Evolutionary conservation across 2,329 filamentous ascomycete species (phyloP), one percentile per base, ranked within the genome.

Genomic region (Helotiales sp.): DNA sequence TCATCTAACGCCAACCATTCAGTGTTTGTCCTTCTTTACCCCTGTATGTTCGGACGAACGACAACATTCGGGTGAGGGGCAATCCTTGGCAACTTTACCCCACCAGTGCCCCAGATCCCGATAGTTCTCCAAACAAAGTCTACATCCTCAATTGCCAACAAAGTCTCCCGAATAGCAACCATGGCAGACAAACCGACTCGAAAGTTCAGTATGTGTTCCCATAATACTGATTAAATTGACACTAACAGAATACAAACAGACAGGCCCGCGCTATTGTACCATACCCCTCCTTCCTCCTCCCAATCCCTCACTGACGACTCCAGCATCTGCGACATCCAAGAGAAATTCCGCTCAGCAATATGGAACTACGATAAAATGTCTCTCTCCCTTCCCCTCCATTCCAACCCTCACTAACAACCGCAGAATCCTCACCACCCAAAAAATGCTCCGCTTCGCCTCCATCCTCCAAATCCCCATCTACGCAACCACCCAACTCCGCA

Each of bases 311-410:
- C 36, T 55, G 17, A 50, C 50, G 31, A 40, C 33, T 17, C 30
- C 50, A 97, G 93, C 69, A 84, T 98, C 71, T 98, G 93, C 77
- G 93, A 98, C 71, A 81, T 98, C 63, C 93, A 98, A 77, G 93
- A 97, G 66, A 96, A 92, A 74, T 98, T 98, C 76, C 84, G 91
- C 60, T 79, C 80, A 8, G 88, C 87, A 55, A 96, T 98, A 68
- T 84, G 88, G 76, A 87, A 96, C 71, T 97, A 93, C 71, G 84
- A 90, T 63, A 91, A 89, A 72, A 82, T 97, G 86, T 90, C 79
- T 58, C 77, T 71, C 7, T 46, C 52, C 25, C 40, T 25, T 19
- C 29, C 34, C 36, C 29, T 36, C 50, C 47, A 42, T 33, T 54
- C 61, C 53, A 33, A 44, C 22, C 4, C 54, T 25, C 17, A 48